These are phyloP conservation scores for Dispira parvispora DNA, from an alignment of 192 early-diverging fungal species.

Conservation along the genomic window DNA sequence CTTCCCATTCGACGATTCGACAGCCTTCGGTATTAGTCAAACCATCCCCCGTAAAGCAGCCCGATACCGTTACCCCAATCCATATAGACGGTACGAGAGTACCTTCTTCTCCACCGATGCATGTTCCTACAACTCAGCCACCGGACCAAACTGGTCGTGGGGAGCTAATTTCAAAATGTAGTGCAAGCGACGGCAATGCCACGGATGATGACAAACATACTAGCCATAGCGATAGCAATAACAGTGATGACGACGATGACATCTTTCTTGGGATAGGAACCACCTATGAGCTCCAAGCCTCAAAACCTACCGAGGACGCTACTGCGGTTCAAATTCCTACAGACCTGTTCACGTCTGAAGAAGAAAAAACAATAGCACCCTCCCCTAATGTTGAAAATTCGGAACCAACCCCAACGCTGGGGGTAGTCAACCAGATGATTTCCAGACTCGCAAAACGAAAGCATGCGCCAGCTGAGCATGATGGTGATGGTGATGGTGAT, in stretches of 20 bases:
- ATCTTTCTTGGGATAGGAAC: slow-evolving; percentile 79
- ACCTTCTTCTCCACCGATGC: background rate
- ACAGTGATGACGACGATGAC: slow-evolving; percentile 37
- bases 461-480: background rate
- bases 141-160: slow-evolving; percentile 17
- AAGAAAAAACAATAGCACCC: background rate
- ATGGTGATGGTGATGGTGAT: too few relatives aligned
- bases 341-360: background rate
- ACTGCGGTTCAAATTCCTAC: background rate
- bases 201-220: slow-evolving; percentile 16
- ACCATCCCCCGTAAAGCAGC: background rate
- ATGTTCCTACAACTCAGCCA: background rate
- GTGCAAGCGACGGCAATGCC: background rate
- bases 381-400: background rate
- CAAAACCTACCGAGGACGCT: too few relatives aligned
- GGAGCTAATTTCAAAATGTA: slow-evolving; percentile 15
- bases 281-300: slow-evolving; percentile 38
- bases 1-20: background rate
- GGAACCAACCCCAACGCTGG: background rate
- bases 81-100: background rate
- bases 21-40: background rate
- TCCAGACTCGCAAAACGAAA: background rate
- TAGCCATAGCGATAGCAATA: slow-evolving; percentile 13
- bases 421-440: background rate
- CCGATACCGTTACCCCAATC: background rate